These are phyloP conservation scores for Hevea brasiliensis DNA, from an alignment of 345 rosid species.

Conservation along the genomic window DNA sequence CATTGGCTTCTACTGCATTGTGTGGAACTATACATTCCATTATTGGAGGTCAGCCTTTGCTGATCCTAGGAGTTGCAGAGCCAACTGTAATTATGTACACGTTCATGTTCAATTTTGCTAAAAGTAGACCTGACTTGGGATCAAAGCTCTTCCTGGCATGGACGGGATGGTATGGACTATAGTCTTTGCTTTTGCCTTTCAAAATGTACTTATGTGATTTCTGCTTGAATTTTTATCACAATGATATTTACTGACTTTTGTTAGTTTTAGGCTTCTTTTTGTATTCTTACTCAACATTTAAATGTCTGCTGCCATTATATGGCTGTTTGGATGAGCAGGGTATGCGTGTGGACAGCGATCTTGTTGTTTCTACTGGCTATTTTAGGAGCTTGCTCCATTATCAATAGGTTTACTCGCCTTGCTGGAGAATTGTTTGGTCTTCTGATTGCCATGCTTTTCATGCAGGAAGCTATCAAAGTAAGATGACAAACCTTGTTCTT, in stretches of 20 bases:
- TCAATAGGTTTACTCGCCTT: conserved; percentile 34
- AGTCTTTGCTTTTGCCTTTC: background rate
- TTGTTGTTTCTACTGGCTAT: conserved; percentile 30
- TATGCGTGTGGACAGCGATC: conserved; percentile 34
- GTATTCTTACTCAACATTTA: background rate
- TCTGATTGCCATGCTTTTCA: conserved; percentile 34
- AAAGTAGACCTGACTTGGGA: conserved; percentile 31
- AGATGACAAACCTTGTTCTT: conserved; percentile 5
- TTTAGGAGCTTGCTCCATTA: conserved; percentile 32
- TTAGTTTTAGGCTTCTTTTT: background rate
- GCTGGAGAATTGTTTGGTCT: conserved; percentile 34
- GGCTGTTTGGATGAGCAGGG: conserved; percentile 22
- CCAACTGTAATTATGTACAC: conserved; percentile 40
- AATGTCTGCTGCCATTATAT: background rate
- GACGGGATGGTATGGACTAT: conserved; percentile 32
- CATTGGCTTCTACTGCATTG: conserved; percentile 33
- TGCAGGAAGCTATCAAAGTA: conserved; percentile 35
- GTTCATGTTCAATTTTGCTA: conserved; percentile 33
- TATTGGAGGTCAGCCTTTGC: conserved; percentile 35
- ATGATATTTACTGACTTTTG: background rate
- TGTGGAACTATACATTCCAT: conserved; percentile 35
- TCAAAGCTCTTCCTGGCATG: conserved; percentile 35
- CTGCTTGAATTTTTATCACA: conserved; percentile 9
- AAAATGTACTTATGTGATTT: background rate
- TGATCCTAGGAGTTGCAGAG: conserved; percentile 38